Evolutionary conservation across 1,284 basidiomycete genomes (phyloP), one percentile per base, ranked within the genome.

Genomic region (Leccinum pachyderme): DNA sequence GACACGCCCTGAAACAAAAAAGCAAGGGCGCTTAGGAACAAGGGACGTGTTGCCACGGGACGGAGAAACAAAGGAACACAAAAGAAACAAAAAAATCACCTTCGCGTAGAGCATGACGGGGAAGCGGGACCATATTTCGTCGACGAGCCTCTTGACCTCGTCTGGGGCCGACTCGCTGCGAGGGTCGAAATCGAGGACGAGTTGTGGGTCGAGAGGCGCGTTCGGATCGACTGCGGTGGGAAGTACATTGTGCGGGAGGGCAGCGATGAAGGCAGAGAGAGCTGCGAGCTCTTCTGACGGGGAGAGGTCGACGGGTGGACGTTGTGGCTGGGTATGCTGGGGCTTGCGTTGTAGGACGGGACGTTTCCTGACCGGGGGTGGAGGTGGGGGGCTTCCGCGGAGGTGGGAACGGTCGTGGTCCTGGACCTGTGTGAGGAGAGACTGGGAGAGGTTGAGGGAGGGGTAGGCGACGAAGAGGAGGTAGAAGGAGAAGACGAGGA

Each of bases 151-250:
- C 52, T 75, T 67, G 35, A 87, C 78, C 62, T 89, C 86, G 46
- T 82, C 78, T 8, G 75, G 73, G 1, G 83, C 82, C 12, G 78
- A 77, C 5, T 74, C 71, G 47, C 77, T 74, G 12, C 84, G 78
- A 0, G 87, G 87, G 69, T 94, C 89, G 68, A 94, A 94, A 65
- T 91, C 92, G 52, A 95, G 79, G 11, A 95, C 80, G 52, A 91
- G 79, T 59, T 87, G 79, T 2, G 91, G 89, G 67, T 93, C 88
- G 55, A 94, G 81, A 0, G 89, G 82, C 18, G 66, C 60, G 5
- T 76, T 61, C 0, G 90, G 86, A 67, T 93, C 82, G 49, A 93
- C 78, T 7, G 74, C 74, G 1, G 75, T 63, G 0, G 92, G 91
- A 49, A 95, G 84, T 50, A 86, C 79, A 71, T 93, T 93, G 70